A percentile compares a stretch with the other conserved stretches of the same genome.
These are phyloP conservation scores for Galium porrigens DNA, from an alignment of 305 asterid species.

Conservation along the genomic window DNA sequence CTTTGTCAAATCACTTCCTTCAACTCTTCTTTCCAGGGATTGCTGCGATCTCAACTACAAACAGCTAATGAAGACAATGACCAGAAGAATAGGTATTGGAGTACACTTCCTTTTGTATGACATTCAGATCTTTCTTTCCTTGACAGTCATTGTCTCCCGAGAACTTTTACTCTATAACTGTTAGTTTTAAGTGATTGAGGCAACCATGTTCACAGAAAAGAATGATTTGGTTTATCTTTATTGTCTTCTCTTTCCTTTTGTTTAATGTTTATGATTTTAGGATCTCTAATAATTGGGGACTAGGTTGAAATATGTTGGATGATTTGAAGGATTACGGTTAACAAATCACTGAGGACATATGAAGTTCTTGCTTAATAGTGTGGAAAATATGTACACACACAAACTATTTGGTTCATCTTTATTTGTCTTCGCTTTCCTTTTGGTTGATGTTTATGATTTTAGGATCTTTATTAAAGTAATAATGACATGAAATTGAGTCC, in stretches of 20 bases:
- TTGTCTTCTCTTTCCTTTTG: too few species aligned
- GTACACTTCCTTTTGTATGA: constrained; percentile 1
- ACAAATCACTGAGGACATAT: too few species aligned
- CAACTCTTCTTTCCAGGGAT: constrained; percentile 39
- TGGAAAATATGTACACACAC: too few species aligned
- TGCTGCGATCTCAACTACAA: constrained; percentile 71
- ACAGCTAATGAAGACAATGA: constrained; percentile 75
- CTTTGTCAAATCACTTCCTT: constrained; percentile 1
- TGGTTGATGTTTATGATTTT: too few species aligned
- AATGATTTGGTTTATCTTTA: neutral
- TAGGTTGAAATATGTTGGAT: too few species aligned
- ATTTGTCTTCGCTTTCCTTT: too few species aligned
- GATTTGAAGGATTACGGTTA: too few species aligned
- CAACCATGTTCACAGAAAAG: neutral
- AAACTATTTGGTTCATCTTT: neutral
- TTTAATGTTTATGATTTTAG: too few species aligned
- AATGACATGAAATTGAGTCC: too few species aligned
- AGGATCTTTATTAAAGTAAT: too few species aligned
- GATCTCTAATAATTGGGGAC: too few species aligned
- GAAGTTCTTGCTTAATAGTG: too few species aligned
- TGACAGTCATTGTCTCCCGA: neutral
- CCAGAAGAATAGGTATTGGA: constrained; percentile 53
- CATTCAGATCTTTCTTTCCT: neutral
- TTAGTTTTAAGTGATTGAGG: neutral
- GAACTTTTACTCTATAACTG: neutral